A percentile compares a stretch with the other conserved stretches of the same genome.
Evolutionary conservation across 2,329 filamentous ascomycete species (phyloP).

Genomic region (Sporothrix phasma): DNA sequence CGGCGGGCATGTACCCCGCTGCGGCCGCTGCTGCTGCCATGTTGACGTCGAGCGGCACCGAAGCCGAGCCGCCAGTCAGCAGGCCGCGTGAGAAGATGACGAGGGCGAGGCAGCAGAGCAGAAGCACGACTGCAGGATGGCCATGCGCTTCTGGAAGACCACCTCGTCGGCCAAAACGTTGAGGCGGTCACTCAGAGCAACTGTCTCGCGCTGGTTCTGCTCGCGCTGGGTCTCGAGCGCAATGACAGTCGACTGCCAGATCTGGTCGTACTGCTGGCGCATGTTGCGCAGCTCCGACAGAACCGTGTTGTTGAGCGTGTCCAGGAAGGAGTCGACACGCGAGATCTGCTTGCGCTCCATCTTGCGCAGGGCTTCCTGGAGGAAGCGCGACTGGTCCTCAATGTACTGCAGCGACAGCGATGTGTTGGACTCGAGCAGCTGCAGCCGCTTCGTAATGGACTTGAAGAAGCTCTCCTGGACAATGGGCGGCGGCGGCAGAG

Average conservation of each 20-base stretch:
- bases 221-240: conserved; percentile 84
- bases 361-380: conserved; percentile 76
- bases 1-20: conserved; percentile 16
- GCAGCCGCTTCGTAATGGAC: conserved; percentile 83
- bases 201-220: conserved; percentile 70
- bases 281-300: conserved; percentile 69
- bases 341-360: conserved; percentile 78
- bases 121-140: conserved; percentile 78
- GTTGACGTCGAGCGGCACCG: neutral
- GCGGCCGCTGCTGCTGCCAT: conserved; percentile 11
- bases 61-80: conserved; percentile 18
- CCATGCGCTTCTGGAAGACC: conserved; percentile 78
- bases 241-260: conserved; percentile 92
- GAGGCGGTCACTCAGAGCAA: conserved; percentile 69
- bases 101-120: conserved; percentile 76
- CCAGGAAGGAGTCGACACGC: conserved; percentile 74
- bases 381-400: conserved; percentile 84
- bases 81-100: conserved; percentile 65
- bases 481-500: conserved; percentile 48
- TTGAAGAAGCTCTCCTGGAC: conserved; percentile 99
- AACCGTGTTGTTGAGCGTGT: conserved; percentile 79
- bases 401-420: conserved; percentile 92
- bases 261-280: conserved; percentile 81
- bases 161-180: conserved; percentile 91
- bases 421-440: conserved; percentile 83